Evolutionary conservation across 1,284 basidiomycete species (phyloP), one percentile per base, ranked within the genome.

Genomic region (Clitocybe nebularis): DNA sequence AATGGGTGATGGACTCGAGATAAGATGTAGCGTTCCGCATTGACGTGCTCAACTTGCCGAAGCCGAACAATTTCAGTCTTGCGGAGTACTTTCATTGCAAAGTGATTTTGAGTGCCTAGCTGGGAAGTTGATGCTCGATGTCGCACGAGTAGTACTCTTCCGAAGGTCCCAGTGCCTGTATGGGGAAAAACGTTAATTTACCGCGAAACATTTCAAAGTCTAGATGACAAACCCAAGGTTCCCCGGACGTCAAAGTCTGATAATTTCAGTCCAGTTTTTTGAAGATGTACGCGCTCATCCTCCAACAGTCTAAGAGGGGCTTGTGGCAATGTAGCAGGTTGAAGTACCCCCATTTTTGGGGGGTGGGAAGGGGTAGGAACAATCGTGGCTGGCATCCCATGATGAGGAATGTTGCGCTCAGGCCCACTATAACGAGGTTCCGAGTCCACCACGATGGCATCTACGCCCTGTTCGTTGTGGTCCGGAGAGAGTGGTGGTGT

Each of bases 1-100:
- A 90, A 90, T 3, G 87, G 88, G 53, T 90, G 86, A 25, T 79
- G 79, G 35, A 89, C 81, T 28, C 84, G 79, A 23, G 93, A 93
- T 33, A 99, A 79, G 63, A 99, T 97, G 60, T 93, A 90, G 24
- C 95, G 81, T 63, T 99, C 95, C 8, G 93, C 94, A 59, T 97
- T 98, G 47, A 97, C 95, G 66, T 99, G 95, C 60, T 98, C 95
- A 45, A 98, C 91, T 63, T 99, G 95, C 56, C 95, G 92, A 61
- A 98, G 86, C 49, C 88, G 84, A 52, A 98, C 91, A 45, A 99
- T 90, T 56, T 97, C 91, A 20, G 87, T 84, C 67, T 97, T 97
- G 56, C 81, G 83, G 35, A 96, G 76, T 3, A 96, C 88, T 63
- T 97, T 97, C 77, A 97, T 79, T 9, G 93, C 93, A 59, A 93